A percentile compares a stretch with the other conserved stretches of the same genome.
Evolutionary conservation across 2,329 filamentous ascomycete genomes (phyloP).

Genomic region (Teratosphaeria pseudoeucalypti): DNA sequence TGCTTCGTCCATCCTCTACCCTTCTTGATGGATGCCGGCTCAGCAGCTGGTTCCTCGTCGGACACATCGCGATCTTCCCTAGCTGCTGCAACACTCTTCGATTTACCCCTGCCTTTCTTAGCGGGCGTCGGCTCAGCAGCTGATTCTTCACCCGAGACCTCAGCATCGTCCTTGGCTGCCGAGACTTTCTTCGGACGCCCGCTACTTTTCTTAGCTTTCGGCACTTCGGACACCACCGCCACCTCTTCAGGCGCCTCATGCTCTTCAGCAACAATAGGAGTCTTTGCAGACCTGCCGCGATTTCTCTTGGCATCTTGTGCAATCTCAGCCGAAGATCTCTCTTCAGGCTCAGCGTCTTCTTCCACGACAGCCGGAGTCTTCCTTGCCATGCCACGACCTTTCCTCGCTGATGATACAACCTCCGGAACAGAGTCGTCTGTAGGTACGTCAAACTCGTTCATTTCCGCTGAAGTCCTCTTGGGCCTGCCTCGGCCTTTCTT

Average conservation of each 20-base stretch:
- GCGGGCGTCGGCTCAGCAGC: neutral
- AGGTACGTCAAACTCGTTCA: neutral
- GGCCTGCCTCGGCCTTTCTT: neutral
- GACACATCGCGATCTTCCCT: neutral
- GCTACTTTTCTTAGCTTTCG: neutral
- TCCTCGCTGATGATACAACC: neutral
- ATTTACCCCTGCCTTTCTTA: neutral
- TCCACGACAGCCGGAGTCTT: neutral
- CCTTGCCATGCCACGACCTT: neutral
- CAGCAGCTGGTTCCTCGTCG: neutral
- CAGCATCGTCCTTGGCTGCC: neutral
- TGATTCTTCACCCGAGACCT: neutral
- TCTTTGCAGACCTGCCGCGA: neutral
- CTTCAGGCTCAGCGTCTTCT: neutral
- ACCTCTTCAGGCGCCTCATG: neutral
- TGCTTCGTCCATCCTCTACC: neutral
- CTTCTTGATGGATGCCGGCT: neutral
- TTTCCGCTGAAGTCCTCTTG: neutral
- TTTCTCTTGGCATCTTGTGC: neutral
- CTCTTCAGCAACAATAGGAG: neutral
- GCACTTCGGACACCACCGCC: neutral
- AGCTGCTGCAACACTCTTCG: neutral
- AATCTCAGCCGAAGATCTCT: neutral
- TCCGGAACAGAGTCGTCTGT: neutral
- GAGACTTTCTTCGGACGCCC: neutral